Evolutionary conservation across 257 asterid species (phyloP).

Genomic region (Lycium ferocissimum): DNA sequence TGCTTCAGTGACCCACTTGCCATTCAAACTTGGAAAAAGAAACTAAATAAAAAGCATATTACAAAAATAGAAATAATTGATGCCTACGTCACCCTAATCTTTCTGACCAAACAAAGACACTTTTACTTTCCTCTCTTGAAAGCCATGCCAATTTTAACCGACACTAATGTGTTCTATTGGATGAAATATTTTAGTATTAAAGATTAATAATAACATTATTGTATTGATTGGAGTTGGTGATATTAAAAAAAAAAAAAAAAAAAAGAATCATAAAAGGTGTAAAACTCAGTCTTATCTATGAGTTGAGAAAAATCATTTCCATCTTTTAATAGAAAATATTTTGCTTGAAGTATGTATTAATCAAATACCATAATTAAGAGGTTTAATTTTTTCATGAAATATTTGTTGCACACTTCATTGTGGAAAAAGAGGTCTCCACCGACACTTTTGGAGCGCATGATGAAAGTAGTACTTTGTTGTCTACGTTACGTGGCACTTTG

Average conservation of each 20-base stretch:
- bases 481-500: neutral
- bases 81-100: conserved; percentile 13
- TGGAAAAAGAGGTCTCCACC: neutral
- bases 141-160: conserved; percentile 17
- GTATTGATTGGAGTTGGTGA: neutral
- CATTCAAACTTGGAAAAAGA: neutral
- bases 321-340: neutral
- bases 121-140: neutral
- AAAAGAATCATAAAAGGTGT: neutral
- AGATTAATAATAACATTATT: neutral
- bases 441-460: conserved; percentile 19
- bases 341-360: neutral
- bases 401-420: neutral
- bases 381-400: too few relatives aligned
- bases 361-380: neutral
- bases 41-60: neutral
- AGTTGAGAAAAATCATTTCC: neutral
- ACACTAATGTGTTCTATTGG: neutral
- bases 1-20: neutral
- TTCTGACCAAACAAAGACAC: neutral
- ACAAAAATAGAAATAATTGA: neutral
- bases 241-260: too few relatives aligned
- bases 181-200: neutral
- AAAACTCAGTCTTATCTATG: neutral
- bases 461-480: neutral